phyloP scores from a whole-genome alignment of 2,329 filamentous ascomycete genomes.

The Metarhizium robertsii region DNA sequence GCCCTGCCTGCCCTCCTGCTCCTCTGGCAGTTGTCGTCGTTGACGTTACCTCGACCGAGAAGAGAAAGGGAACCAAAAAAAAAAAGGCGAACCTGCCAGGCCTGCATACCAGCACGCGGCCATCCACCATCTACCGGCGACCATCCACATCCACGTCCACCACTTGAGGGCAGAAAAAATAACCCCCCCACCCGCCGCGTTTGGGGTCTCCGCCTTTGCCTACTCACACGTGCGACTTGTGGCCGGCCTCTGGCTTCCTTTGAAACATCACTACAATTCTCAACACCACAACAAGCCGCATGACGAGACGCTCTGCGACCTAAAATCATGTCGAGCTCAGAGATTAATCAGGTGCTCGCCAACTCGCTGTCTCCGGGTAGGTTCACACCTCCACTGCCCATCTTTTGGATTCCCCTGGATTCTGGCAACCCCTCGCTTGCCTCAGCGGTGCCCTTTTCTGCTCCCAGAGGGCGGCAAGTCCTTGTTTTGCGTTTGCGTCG shows the following conservation, averaged over 20 bases:
- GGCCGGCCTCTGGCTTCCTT: slow-evolving; percentile 3
- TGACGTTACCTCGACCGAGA: background rate
- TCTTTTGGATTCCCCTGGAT: slow-evolving; percentile 3
- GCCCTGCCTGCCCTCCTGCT: background rate
- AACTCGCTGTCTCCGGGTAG: slow-evolving; percentile 92
- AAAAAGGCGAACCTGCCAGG: background rate
- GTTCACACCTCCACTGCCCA: slow-evolving; percentile 22
- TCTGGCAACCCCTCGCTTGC: background rate
- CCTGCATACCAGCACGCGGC: background rate
- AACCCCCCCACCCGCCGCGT: slow-evolving; percentile 4
- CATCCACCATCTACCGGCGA: background rate
- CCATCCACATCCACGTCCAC: background rate
- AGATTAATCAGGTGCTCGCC: slow-evolving; percentile 96
- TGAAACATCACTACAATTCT: slow-evolving; percentile 2
- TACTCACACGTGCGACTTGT: slow-evolving; percentile 7
- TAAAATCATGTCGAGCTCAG: slow-evolving; percentile 62
- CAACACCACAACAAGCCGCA: slow-evolving; percentile 21
- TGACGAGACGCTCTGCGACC: slow-evolving; percentile 25
- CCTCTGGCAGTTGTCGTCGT: background rate
- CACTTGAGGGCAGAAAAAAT: slow-evolving; percentile 4
- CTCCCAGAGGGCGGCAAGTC: background rate
- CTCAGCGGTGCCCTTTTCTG: background rate
- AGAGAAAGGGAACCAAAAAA: background rate
- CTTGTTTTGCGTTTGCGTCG: background rate
- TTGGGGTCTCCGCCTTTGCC: slow-evolving; percentile 9